phyloP scores from a whole-genome alignment of 768 basidiomycete genomes.

The Panellus pusillus region DNA sequence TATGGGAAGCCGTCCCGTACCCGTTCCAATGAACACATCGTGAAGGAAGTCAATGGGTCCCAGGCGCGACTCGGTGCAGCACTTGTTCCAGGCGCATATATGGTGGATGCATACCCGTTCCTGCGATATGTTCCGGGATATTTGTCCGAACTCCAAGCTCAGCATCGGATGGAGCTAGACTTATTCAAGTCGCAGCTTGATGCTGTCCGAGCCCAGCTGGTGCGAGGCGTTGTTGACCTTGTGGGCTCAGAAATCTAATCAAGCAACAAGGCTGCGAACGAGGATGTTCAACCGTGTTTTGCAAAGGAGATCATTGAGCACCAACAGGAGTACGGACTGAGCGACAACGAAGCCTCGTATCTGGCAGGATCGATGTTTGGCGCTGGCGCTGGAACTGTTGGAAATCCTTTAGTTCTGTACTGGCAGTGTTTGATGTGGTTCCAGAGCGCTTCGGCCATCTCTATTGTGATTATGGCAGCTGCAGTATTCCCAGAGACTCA shows the following conservation, averaged over 20 bases:
- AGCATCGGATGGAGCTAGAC: slow-evolving; percentile 54
- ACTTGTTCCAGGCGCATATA: slow-evolving; percentile 45
- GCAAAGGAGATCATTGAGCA: slow-evolving; percentile 58
- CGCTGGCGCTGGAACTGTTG: slow-evolving; percentile 60
- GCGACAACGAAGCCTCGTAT: slow-evolving; percentile 60
- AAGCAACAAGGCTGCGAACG: slow-evolving; percentile 21
- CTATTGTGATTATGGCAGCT: slow-evolving; percentile 56
- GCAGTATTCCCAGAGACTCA: slow-evolving; percentile 57
- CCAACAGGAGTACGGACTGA: slow-evolving; percentile 52
- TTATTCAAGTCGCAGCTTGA: slow-evolving; percentile 55
- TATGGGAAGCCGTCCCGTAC: slow-evolving; percentile 45
- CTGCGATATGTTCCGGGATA: slow-evolving; percentile 61
- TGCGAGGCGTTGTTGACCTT: slow-evolving; percentile 24
- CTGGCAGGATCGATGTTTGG: slow-evolving; percentile 67
- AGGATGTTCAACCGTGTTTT: slow-evolving; percentile 47
- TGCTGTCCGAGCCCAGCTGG: slow-evolving; percentile 46
- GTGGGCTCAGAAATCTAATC: slow-evolving; percentile 11
- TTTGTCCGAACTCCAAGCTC: slow-evolving; percentile 52
- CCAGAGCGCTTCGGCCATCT: slow-evolving; percentile 57
- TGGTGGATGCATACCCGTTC: slow-evolving; percentile 48
- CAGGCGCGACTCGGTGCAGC: slow-evolving; percentile 46
- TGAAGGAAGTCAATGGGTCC: slow-evolving; percentile 46
- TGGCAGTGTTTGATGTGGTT: background rate
- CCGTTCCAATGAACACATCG: slow-evolving; percentile 44
- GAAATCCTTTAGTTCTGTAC: background rate